A percentile compares a stretch with the other conserved stretches of the same genome.
Evolutionary conservation across 2,329 filamentous ascomycete genomes (phyloP).

Genomic region (Claviceps sp.): DNA sequence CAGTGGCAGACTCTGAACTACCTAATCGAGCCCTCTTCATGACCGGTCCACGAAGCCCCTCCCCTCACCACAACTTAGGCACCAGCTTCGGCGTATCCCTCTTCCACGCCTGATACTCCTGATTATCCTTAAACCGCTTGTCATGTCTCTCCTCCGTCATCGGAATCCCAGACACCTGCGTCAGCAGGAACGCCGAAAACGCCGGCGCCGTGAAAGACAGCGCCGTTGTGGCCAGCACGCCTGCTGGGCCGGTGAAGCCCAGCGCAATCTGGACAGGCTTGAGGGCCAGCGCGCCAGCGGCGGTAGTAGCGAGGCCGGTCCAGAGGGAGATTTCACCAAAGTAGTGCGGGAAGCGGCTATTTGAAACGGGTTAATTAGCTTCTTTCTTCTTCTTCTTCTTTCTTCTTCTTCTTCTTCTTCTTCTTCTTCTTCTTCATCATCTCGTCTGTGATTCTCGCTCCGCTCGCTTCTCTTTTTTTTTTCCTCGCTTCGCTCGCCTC

Average conservation of each 20-base stretch:
- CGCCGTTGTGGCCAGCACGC: constrained; percentile 17
- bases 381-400: not conserved
- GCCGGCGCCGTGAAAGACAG: constrained; percentile 46
- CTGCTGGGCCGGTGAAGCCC: constrained; percentile 32
- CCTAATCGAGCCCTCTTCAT: too few relatives aligned
- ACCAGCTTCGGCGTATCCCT: constrained; percentile 50
- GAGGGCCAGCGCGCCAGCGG: constrained; percentile 41
- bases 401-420: too few relatives aligned
- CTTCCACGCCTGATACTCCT: constrained; percentile 58
- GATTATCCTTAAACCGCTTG: constrained; percentile 45
- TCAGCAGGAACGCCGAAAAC: constrained; percentile 49
- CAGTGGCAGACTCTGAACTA: too few relatives aligned
- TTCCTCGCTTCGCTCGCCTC: too few relatives aligned
- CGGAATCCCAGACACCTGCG: constrained; percentile 51
- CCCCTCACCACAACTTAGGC: constrained; percentile 38
- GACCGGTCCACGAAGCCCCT: too few relatives aligned
- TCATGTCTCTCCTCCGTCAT: constrained; percentile 59
- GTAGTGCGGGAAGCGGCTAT: constrained; percentile 52
- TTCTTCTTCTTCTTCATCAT: too few relatives aligned
- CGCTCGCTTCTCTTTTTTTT: too few relatives aligned
- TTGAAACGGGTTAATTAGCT: not conserved
- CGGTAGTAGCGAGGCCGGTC: constrained; percentile 50
- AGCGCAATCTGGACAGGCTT: constrained; percentile 43
- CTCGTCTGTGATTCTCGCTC: too few relatives aligned
- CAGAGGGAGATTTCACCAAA: constrained; percentile 59